Evolutionary conservation across 129 eudicot genomes (phyloP), one percentile per base, ranked within the genome.

Genomic region (Flaveria trinervia): DNA sequence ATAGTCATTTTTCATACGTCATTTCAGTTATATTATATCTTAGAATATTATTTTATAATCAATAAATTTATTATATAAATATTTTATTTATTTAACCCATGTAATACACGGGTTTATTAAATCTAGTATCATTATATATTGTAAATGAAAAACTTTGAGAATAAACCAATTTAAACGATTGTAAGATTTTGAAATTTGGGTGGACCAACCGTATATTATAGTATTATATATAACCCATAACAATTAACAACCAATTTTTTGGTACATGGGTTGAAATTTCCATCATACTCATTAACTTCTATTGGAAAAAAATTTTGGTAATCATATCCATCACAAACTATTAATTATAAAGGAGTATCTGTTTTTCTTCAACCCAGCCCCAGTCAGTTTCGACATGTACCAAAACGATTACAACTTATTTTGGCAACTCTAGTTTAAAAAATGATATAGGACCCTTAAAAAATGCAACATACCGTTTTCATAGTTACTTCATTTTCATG

Each of bases 401-500:
- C 61, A 55, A 55, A 4, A 36, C 17, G 11, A 59, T 59, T 59
- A 23, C 36, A 13, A 59, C 33, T 22, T 33, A 23, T 22, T 23
- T 59, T 59, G 6, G 39, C 39, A 23, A 59, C 65, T 59, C 36
- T 59, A 59, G 65, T 12, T 59, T 20, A 16, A 59, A 22, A 59
- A 23, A 59, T 59, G 65, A 59, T 5, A 59, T 23, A 23, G 7
- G 65, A 23, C 65, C 2, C 36, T 59, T 23, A 11, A 10, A 59
- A 59, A 16, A 25, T 61, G 41, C 68, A 11, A 28, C 18, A 33
- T 54, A 87, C 91, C 91, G 64, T 74, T 76, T 68, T 54, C 85
- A 52, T 68, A n/a, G 54, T 71, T 43, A 77, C 75, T 12, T 59
- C 80, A 65, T 55, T 70, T 79, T 76, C 85, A 69, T 56, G 79